Evolutionary conservation across 305 asterid genomes (phyloP).

Genomic region (Andrographis paniculata): DNA sequence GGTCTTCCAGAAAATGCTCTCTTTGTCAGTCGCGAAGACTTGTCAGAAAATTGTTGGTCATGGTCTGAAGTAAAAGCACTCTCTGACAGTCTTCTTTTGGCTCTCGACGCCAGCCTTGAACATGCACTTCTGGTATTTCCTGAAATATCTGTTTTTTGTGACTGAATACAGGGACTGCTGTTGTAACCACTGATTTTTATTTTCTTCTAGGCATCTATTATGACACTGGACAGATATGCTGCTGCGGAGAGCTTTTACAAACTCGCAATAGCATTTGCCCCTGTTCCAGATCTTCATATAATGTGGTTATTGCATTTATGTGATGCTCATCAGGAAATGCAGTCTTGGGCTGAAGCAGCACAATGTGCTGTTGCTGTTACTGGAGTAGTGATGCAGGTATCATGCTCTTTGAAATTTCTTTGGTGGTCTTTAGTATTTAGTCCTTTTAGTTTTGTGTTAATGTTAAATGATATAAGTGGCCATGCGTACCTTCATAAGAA

Average conservation of each 20-base stretch:
- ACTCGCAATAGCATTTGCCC: constrained; percentile 98
- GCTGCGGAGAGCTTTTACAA: constrained; percentile 98
- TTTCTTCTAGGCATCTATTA: constrained; percentile 68
- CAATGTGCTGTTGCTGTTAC: constrained; percentile 99
- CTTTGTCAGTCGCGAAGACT: constrained; percentile 36
- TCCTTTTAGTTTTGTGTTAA: constrained; percentile 2
- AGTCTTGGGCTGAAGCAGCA: constrained; percentile 99
- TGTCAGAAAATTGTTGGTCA: constrained; percentile 55
- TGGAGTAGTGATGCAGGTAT: constrained; percentile 98
- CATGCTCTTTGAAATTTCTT: constrained; percentile 12
- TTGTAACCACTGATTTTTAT: background rate
- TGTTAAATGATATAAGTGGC: constrained; percentile 8
- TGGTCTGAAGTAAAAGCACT: constrained; percentile 81
- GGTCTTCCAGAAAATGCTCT: constrained; percentile 73
- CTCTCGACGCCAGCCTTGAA: constrained; percentile 99
- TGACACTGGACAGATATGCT: constrained; percentile 87
- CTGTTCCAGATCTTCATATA: constrained; percentile 98
- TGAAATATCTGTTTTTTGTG: constrained; percentile 20
- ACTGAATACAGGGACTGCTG: too few relatives aligned
- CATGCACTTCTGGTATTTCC: constrained; percentile 81
- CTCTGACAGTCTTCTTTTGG: constrained; percentile 79
- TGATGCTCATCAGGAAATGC: constrained; percentile 99
- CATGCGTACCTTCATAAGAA: too few relatives aligned
- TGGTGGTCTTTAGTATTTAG: constrained; percentile 5
- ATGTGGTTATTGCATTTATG: constrained; percentile 98